These are phyloP conservation scores for Ballota nigra DNA, from an alignment of 257 asterid genomes.

Conservation along the genomic window DNA sequence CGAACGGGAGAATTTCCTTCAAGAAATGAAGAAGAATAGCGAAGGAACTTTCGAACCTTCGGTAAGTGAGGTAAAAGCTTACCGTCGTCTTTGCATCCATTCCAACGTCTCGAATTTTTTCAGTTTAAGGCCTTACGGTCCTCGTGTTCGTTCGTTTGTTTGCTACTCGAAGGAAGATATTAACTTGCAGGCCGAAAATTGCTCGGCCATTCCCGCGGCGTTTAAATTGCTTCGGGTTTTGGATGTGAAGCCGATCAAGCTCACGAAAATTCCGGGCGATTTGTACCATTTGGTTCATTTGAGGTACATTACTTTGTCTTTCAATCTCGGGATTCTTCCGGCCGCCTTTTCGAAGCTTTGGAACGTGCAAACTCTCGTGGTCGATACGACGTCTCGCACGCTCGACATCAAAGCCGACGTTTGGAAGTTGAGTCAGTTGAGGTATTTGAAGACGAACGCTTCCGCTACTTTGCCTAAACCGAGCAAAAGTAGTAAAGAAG, in stretches of 20 bases:
- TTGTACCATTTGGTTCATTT: conserved; percentile 29
- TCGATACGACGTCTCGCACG: conserved; percentile 35
- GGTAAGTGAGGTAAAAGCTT: background rate
- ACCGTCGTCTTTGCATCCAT: conserved; percentile 36
- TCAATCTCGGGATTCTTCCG: conserved; percentile 31
- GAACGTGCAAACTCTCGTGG: conserved; percentile 49
- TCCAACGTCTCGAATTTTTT: conserved; percentile 27
- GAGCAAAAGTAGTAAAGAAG: conserved; percentile 16
- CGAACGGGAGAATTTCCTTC: conserved; percentile 13
- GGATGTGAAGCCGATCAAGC: conserved; percentile 31
- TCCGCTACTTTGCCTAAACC: conserved; percentile 32
- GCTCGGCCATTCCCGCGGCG: conserved; percentile 33
- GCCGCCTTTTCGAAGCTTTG: conserved; percentile 36
- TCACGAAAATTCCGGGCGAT: conserved; percentile 28
- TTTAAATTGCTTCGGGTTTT: conserved; percentile 41
- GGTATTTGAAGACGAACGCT: conserved; percentile 47
- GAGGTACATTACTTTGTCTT: conserved; percentile 40
- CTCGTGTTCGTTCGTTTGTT: conserved; percentile 35
- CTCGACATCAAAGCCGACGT: conserved; percentile 42
- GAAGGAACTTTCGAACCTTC: conserved; percentile 11
- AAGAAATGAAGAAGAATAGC: conserved; percentile 7
- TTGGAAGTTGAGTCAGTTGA: conserved; percentile 43
- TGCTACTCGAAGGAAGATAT: conserved; percentile 28
- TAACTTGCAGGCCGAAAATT: conserved; percentile 15
- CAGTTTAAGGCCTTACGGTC: conserved; percentile 22